Evolutionary conservation across 164 flowering plant genomes (phyloP), one percentile per base, ranked within the genome.

Genomic region (Akebia trifoliata): DNA sequence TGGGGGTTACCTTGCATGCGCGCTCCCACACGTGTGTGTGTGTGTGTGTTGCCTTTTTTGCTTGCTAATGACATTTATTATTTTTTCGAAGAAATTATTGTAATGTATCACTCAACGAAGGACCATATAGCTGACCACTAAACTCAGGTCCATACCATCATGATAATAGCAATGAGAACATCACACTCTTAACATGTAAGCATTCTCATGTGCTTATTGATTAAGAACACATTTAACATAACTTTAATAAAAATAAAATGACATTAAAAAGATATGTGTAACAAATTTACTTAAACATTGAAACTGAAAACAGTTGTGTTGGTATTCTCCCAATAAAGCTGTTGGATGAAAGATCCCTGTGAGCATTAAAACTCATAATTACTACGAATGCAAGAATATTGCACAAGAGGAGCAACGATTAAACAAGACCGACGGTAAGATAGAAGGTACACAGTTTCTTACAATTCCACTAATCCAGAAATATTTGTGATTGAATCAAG

Each of bases 271-370:
- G 32, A 6, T 35, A 12, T 10, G n/a, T n/a, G n/a, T 22, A 34
- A 21, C 24, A 22, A 30, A 64, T 49, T 78, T 82, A 91, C 97
- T 87, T 81, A 73, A 72, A 86, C 50, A 55, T 65, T 20, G 83
- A 78, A 61, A 72, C 58, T 25, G 76, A 74, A 73, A 84, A 76
- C 31, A 91, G 64, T 49, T 71, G 56, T 25, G 36, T 8, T 31
- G 95, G 96, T 54, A 92, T 72, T 61, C 42, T 71, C 69, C 98
- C 98, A 3, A 59, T 69, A 43, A 92, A 60, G 44, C 69, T 53
- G 52, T 85, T 92, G 48, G 74, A 78, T 34, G 98, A 86, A 59
- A 92, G 82, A 73, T 88, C 95, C 76, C 98, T 92, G 67, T 22
- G n/a, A 55, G 52, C 10, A 7, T 46, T 40, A 58, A 21, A 62